Evolutionary conservation across 2,329 filamentous ascomycete species (phyloP).

Genomic region (Drechslerella dactyloides): DNA sequence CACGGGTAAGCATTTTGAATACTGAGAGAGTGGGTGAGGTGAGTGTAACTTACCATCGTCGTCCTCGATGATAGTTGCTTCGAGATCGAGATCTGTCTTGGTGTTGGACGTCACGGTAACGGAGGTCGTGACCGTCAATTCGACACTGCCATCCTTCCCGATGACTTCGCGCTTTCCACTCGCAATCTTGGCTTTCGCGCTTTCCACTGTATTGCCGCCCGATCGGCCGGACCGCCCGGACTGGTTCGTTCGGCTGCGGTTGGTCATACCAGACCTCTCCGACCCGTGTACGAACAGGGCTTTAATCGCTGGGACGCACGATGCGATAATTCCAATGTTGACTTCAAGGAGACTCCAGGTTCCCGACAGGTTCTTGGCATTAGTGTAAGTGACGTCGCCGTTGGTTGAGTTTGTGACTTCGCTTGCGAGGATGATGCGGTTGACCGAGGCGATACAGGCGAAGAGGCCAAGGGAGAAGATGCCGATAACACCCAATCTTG

Average conservation of each 20-base stretch:
- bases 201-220: slow-evolving; percentile 14
- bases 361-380: slow-evolving; percentile 36
- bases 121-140: slow-evolving; percentile 42
- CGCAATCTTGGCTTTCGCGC: slow-evolving; percentile 11
- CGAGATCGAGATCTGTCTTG: slow-evolving; percentile 42
- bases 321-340: slow-evolving; percentile 45
- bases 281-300: slow-evolving; percentile 31
- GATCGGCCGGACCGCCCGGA: slow-evolving; percentile 23
- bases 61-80: slow-evolving; percentile 47
- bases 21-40: background rate
- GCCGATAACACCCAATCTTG: slow-evolving; percentile 61
- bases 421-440: slow-evolving; percentile 43
- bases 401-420: slow-evolving; percentile 35
- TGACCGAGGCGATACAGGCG: slow-evolving; percentile 42
- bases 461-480: slow-evolving; percentile 62
- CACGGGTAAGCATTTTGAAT: too few species aligned
- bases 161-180: slow-evolving; percentile 33
- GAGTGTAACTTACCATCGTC: slow-evolving; percentile 32
- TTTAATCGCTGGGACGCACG: slow-evolving; percentile 48
- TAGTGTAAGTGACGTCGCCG: slow-evolving; percentile 46
- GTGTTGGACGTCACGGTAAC: slow-evolving; percentile 43
- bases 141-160: slow-evolving; percentile 39
- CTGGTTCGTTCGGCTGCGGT: slow-evolving; percentile 38
- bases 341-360: slow-evolving; percentile 46
- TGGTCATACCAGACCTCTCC: slow-evolving; percentile 20